phyloP scores from a whole-genome alignment of 495 filamentous ascomycete genomes.

The Podospora pseudoanserina region DNA sequence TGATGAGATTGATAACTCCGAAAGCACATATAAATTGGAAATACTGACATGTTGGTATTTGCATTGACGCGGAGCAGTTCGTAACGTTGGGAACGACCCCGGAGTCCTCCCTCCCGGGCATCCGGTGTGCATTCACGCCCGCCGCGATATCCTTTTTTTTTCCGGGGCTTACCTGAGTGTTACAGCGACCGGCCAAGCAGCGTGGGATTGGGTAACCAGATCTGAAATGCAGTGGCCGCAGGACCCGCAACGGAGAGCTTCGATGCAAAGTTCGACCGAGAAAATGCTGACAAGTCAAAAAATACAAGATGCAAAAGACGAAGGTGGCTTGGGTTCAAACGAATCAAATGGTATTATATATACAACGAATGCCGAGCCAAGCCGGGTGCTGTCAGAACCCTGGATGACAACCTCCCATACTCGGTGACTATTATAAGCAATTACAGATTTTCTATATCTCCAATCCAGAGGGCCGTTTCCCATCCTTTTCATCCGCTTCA shows the following conservation, averaged over 20 bases:
- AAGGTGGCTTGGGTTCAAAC: not conserved
- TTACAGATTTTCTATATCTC: slow-evolving; percentile 4
- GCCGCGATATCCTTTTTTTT: not conserved
- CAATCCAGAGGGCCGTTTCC: slow-evolving; percentile 8
- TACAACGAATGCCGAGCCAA: slow-evolving; percentile 7
- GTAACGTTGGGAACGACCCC: not conserved
- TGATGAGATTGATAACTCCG: not conserved
- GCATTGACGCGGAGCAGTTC: not conserved
- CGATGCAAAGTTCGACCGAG: not conserved
- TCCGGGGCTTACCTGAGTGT: slow-evolving; percentile 1
- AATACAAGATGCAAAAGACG: not conserved
- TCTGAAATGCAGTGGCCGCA: not conserved
- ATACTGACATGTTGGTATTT: not conserved
- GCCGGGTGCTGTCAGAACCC: slow-evolving; percentile 5
- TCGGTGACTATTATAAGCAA: slow-evolving; percentile 22
- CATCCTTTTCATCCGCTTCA: slow-evolving; percentile 25
- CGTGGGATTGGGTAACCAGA: not conserved
- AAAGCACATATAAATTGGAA: not conserved
- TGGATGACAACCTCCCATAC: slow-evolving; percentile 1
- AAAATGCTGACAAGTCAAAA: not conserved
- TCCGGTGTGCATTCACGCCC: not conserved
- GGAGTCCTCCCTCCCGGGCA: not conserved
- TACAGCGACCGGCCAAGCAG: not conserved
- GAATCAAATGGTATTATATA: slow-evolving; percentile 6
- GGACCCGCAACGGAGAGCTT: not conserved